Evolutionary conservation across 129 eudicot genomes (phyloP), one percentile per base, ranked within the genome.

Genomic region (Flaveria brownii): DNA sequence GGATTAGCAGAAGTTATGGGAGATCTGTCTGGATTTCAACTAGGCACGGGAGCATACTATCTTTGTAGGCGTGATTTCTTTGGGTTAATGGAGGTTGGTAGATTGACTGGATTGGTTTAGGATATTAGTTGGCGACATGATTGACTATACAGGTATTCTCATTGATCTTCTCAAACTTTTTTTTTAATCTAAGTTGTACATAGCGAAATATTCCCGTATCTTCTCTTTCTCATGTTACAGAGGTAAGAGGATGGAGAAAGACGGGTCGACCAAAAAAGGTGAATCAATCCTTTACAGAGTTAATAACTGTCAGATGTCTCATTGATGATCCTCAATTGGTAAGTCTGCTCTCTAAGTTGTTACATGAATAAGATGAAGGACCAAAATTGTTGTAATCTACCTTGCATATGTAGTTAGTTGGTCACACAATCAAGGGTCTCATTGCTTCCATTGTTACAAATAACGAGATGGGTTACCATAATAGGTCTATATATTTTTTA

Each of bases 171-270:
- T 39, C 22, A 41, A 6, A 13, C 26, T 9, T n/a, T n/a, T 5
- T 39, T 17, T 54, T 3, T 5, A 8, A 33, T 13, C 11, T n/a
- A 54, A n/a, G 12, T 23, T 33, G 2, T 30, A 17, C n/a, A 4
- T 11, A 72, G 49, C 33, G 49, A 23, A 51, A 72, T n/a, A 9
- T n/a, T 22, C 30, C 36, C 51, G n/a, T 17, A 72, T 56, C 8
- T 20, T 5, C 7, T 25, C 0, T 26, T 72, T 72, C 17, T 17
- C 6, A 18, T 55, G 13, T 55, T 36, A 56, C 22, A 72, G 77
- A 72, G 77, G 77, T 72, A 55, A 47, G 66, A 33, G 76, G 76
- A 54, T 72, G 76, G 76, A 54, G 76, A 54, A 72, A 55, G 66
- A 54, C 76, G 0, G 77, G 77, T 72, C 3, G 77, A 39, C 77